A percentile compares a stretch with the other conserved stretches of the same genome.
Evolutionary conservation across 148 eudicot genomes (phyloP).

Genomic region (Heliosperma pusillum): DNA sequence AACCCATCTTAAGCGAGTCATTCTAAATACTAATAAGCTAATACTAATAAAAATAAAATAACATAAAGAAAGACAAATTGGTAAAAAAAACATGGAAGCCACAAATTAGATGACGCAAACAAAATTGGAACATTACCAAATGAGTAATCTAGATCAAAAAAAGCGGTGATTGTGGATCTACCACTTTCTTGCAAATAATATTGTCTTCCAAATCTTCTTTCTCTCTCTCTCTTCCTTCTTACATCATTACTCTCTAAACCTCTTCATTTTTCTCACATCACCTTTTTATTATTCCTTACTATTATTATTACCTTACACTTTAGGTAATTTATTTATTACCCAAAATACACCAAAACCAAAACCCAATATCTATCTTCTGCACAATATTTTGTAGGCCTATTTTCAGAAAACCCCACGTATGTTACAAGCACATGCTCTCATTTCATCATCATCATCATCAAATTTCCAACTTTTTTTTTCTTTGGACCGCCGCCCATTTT

Average conservation of each 20-base stretch:
- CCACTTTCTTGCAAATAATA: background rate
- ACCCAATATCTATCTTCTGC: no score
- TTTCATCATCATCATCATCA: background rate
- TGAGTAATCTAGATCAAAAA: background rate
- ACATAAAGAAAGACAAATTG: background rate
- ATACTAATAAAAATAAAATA: no score
- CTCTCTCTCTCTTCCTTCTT: background rate
- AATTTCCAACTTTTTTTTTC: background rate
- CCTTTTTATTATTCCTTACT: no score
- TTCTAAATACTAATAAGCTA: no score
- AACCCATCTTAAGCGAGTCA: no score
- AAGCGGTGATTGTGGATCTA: slow-evolving; percentile 31
- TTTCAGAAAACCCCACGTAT: background rate
- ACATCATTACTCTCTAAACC: background rate
- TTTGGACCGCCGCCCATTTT: slow-evolving; percentile 2
- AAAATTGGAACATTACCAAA: slow-evolving; percentile 12
- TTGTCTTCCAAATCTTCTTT: background rate
- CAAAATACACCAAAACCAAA: background rate
- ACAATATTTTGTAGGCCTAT: background rate
- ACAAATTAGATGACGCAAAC: slow-evolving; percentile 1
- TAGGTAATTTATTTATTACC: background rate
- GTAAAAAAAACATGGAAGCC: background rate
- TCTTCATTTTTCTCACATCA: slow-evolving; percentile 13
- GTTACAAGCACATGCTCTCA: background rate
- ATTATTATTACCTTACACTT: no score